Base-by-base conservation (phyloP, 768 basidiomycete genomes). In the Vararia minispora region DNA sequence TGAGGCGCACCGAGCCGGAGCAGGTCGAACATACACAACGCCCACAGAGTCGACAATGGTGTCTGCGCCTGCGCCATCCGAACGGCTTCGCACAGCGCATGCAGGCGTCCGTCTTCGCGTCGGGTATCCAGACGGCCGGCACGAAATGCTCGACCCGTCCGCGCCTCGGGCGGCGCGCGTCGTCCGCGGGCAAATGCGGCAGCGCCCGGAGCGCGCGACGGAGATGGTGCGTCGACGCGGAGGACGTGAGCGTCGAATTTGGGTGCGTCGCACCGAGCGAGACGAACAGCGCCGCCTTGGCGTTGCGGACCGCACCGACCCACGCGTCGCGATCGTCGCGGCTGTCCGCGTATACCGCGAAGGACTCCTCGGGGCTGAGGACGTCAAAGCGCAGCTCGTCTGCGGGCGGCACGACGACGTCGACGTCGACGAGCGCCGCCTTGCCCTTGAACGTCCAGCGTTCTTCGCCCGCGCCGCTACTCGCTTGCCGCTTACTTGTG, bases 91-190 rank as follows among this genome's bases (percentile, higher is more conserved):
- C 75, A 51, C 91, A 95, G 8, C 83, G 67, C 88, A 89, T 90
- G 54, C 91, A 95, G 16, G 69, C 65, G 38, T 73, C 71, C n/a
- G 85, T 79, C 56, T 72, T 84, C 42, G 75, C 72, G 52, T 95
- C 88, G 0, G 91, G 88, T 22, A 92, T 79, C 91, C 91, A 95
- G 18, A 94, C 73, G 0, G 91, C 83, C 4, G 91, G 90, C 1
- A 89, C 75, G 64, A 89, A 94, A 56, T 84, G 76, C 31, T 84
- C 83, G 38, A 83, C 79, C 52, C 62, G 70, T 8, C 66, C 64
- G 28, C 74, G 55, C 48, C 65, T 60, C 47, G 68, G 57, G 28
- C 49, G 54, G 37, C 43, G 35, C 21, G 29, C 49, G 40, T 51
- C 53, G 18, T 76, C 73, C 1, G 68, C 61, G 0, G 77, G 78